Evolutionary conservation across 108 stramenopile genomes (phyloP), one percentile per base, ranked within the genome.

Genomic region (Nitzschia sp.): DNA sequence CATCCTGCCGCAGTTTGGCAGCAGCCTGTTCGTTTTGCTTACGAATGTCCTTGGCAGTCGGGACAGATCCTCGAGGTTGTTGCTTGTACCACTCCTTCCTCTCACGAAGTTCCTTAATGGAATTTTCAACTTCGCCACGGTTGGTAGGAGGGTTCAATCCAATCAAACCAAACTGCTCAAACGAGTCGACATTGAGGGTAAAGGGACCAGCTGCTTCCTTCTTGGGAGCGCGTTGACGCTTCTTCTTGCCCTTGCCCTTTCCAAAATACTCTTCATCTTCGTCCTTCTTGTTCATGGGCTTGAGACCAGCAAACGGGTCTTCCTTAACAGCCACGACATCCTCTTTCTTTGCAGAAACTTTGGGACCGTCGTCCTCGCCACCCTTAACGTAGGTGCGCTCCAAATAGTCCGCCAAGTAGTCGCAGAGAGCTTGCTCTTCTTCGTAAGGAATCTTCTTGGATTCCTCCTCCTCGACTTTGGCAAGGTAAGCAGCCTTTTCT

Each of bases 391-490:
- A 93, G 23, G 88, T 91, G 32, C 77, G 82, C 33, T 86, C 77
- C 69, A 93, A 81, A 72, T 92, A 95, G 51, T 94, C 81, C 11
- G 92, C 93, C 48, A 98, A 86, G 78, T 93, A 96, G 66, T 96
- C 96, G 72, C 97, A 98, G 29, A 98, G 85, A 24, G 81, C 88
- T 87, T 95, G 92, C 76, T 98, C 98, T 75, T 94, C 96, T 75
- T 97, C 96, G 75, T 96, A 97, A 18, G 96, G 98, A 57, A 90
- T 91, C 74, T 97, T 97, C 81, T 95, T 96, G 49, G 85, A 54
- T 72, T 97, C 96, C 75, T 97, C 97, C 54, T 93, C 97, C 68
- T 98, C 97, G 47, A 82, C 57, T 81, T 88, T 90, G 75, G 91
- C 89, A 64, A 88, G 70, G 76, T 79, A 91, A 17, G 79, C 89